Base-by-base conservation (phyloP, 805 yeast genomes). In the Jamesozyma rosinii region DNA sequence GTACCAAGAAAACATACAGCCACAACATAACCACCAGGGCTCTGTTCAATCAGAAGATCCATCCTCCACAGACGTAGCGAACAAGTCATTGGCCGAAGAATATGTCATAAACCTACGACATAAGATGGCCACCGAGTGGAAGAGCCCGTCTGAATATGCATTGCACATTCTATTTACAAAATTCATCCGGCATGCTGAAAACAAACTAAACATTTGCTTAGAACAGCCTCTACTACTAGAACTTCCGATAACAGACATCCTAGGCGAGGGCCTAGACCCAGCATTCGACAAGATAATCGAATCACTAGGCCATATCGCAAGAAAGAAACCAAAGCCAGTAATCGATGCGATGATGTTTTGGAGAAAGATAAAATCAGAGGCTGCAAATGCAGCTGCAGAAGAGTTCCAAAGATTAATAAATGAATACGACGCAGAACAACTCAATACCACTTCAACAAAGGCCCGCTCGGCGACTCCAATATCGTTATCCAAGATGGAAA, bases 261-360 rank as follows among this genome's bases (percentile, higher is more conserved):
- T 94, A 14, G 83, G 89, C 0, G 90, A 83, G 55, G 97, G 97
- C 1, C 79, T 76, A 1, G 97, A 92, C 55, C 80, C 83, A 0
- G 76, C 75, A 18, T 90, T 92, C 58, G 98, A 92, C 63, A 77
- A 83, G 54, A 84, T 88, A 41, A 76, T 94, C 18, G 77, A 78
- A 14, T 83, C 96, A 0, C 66, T 92, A 43, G 98, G 98, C 8
- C 85, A 85, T 59, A 85, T 92, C 32, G 94, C 98, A 1, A 74
- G 87, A 44, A 72, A 81, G 21, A 85, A 87, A 51, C 97, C 97
- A 0, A 89, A 87, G 57, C 95, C 96, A 0, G 96, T 92, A 1
- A 88, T 94, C 29, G 99, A 92, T 61, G 87, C 95, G 5, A 95
- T 92, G 46, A 89, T 92, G 97, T 89, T 85, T 59, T 92, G 99